Evolutionary conservation across 192 early-diverging fungal genomes (phyloP).

Genomic region (Chytriomyces confervae): DNA sequence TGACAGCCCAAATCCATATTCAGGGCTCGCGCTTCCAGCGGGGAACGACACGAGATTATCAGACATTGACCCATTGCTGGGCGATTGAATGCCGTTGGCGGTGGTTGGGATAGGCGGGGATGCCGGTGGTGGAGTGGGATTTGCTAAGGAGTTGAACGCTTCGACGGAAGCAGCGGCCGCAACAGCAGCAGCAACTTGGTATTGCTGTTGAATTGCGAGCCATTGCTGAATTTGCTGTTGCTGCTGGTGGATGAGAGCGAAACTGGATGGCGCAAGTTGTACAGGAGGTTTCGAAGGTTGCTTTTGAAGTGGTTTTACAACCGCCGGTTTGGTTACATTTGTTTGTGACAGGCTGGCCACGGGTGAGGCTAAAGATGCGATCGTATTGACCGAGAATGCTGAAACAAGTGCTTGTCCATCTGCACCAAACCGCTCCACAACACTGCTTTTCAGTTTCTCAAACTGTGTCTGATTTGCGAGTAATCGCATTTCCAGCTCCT

Average conservation of each 20-base stretch:
- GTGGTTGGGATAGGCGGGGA: background rate
- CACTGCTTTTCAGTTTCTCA: background rate
- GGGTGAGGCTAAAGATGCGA: background rate
- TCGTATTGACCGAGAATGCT: background rate
- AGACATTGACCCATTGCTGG: slow-evolving; percentile 3
- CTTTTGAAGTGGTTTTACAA: background rate
- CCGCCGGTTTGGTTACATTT: too few relatives aligned
- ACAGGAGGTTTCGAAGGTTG: background rate
- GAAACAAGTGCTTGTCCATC: background rate
- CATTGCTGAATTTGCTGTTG: slow-evolving; percentile 36
- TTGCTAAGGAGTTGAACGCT: slow-evolving; percentile 21
- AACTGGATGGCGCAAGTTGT: background rate
- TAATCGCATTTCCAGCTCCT: slow-evolving; percentile 39
- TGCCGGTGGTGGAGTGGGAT: background rate
- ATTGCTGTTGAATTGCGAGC: slow-evolving; percentile 32
- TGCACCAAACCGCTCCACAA: slow-evolving; percentile 4
- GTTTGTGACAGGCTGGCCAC: background rate
- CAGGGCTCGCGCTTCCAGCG: background rate
- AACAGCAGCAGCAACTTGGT: slow-evolving; percentile 33
- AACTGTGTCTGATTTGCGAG: background rate
- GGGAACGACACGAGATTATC: background rate
- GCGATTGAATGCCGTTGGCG: background rate
- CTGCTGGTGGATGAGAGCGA: slow-evolving; percentile 32
- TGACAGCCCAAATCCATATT: background rate
- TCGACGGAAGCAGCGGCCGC: slow-evolving; percentile 31